A percentile compares a stretch with the other conserved stretches of the same genome.
These are phyloP conservation scores for Ballota nigra DNA, from an alignment of 257 asterid genomes.

Conservation along the genomic window DNA sequence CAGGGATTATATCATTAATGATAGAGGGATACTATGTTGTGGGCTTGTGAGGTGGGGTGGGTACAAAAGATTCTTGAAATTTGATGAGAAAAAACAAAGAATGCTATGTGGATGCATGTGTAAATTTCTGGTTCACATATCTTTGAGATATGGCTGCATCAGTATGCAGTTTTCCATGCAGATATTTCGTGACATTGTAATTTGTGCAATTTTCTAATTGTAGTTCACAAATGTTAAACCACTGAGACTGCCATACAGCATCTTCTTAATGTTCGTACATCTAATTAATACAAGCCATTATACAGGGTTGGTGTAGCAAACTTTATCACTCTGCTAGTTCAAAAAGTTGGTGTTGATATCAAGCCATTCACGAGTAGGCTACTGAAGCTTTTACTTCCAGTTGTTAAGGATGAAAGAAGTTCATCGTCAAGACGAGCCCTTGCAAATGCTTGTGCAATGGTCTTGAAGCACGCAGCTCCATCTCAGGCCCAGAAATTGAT, in stretches of 20 bases:
- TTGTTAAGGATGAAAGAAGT: conserved; percentile 85
- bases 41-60: not conserved
- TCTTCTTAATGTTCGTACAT: conserved; percentile 12
- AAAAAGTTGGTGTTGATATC: conserved; percentile 81
- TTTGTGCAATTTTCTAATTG: not conserved
- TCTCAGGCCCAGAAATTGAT: conserved; percentile 86
- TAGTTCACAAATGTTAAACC: not conserved
- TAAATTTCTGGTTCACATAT: not conserved
- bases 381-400: conserved; percentile 85
- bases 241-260: conserved; percentile 1
- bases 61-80: not conserved
- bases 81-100: not conserved
- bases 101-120: not conserved
- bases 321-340: conserved; percentile 72
- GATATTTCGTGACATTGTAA: not conserved
- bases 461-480: conserved; percentile 75
- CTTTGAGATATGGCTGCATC: not conserved
- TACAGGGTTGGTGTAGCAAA: conserved; percentile 93
- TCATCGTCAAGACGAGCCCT: conserved; percentile 82
- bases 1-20: not conserved
- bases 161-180: not conserved
- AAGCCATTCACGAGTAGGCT: conserved; percentile 77
- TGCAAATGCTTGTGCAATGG: conserved; percentile 91
- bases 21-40: not conserved
- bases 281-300: conserved; percentile 13